These are phyloP conservation scores for Santalum album DNA, from an alignment of 164 flowering plant genomes.

Conservation along the genomic window DNA sequence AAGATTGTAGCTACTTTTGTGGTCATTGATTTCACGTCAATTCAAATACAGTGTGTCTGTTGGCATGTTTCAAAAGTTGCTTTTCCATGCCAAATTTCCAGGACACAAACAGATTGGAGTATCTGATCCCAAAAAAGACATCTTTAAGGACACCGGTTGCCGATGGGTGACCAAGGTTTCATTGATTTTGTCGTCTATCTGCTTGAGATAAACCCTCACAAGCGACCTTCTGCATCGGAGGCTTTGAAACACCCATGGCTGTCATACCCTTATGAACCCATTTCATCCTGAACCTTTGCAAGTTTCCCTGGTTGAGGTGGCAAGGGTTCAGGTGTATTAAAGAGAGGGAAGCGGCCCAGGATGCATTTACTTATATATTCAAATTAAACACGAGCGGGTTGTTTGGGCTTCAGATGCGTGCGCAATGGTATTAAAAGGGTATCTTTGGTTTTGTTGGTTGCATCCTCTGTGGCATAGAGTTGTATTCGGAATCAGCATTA, in stretches of 20 bases:
- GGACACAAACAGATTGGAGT: constrained; percentile 86
- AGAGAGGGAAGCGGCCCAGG: constrained; percentile 8
- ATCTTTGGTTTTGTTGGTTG: too few species aligned
- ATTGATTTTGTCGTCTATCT: constrained; percentile 80
- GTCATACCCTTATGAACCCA: constrained; percentile 90
- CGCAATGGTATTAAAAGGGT: constrained; percentile 12
- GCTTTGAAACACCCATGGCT: constrained; percentile 97
- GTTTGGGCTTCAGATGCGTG: constrained; percentile 13
- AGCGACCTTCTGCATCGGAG: constrained; percentile 85
- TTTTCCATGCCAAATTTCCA: constrained; percentile 15
- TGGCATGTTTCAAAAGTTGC: neutral
- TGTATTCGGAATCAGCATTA: constrained; percentile 22
- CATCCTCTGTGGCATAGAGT: too few species aligned
- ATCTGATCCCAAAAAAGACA: constrained; percentile 87
- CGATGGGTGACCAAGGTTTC: constrained; percentile 97
- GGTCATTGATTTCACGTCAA: neutral
- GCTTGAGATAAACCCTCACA: constrained; percentile 83
- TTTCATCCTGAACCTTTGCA: constrained; percentile 50
- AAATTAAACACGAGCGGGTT: constrained; percentile 2
- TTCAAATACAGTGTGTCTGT: neutral
- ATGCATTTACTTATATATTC: neutral
- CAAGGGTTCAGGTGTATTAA: constrained; percentile 2
- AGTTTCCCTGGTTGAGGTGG: constrained; percentile 2
- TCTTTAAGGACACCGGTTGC: constrained; percentile 84
- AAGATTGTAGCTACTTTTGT: too few species aligned